Evolutionary conservation across 202 grass and related monocot species (phyloP), one percentile per base, ranked within the genome.

Genomic region (Musa balbisiana): DNA sequence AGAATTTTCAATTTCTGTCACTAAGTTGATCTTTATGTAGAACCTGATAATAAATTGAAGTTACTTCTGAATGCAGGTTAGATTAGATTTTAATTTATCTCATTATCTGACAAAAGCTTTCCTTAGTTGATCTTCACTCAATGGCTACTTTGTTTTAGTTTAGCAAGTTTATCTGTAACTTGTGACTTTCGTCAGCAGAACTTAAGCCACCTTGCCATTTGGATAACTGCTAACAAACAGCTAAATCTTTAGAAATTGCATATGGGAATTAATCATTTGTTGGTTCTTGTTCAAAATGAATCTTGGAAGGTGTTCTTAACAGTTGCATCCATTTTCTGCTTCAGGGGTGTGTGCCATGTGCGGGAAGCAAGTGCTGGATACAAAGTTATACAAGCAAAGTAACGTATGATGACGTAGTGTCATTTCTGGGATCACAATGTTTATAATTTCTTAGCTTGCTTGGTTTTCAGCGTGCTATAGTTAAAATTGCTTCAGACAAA

Each of bases 351-450:
- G 95, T 51, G 95, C 91, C 43, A 90, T 99, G 91, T 99, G 95
- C 11, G 95, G 95, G 16, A 99, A 95, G 81, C 95, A 99, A 85
- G 95, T 99, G 43, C 82, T 99, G 72, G 95, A 99, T 73, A 99
- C 95, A 3, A 94, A 95, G 80, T 55, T 91, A 5, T 99, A 99
- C 85, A 99, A 92, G 83, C 95, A 99, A 87, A 99, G 95, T 83
- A 99, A 99, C 21, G 91, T 93, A 67, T 98, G 85, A 91, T 52
- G 67, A 51, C 16, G 20, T n/a, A 60, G 33, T 43, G 33, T 19
- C 56, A 60, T 60, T 17, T n/a, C 56, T n/a, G 0, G 8, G 56
- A 60, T 43, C 6, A 1, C 15, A 21, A 60, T 21, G 56, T 8
- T 60, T 60, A 60, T 60, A 9, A 60, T 60, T 60, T 60, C 15